These are phyloP conservation scores for Eudorina sp. DNA, from an alignment of 139 green algal genomes.

Conservation along the genomic window DNA sequence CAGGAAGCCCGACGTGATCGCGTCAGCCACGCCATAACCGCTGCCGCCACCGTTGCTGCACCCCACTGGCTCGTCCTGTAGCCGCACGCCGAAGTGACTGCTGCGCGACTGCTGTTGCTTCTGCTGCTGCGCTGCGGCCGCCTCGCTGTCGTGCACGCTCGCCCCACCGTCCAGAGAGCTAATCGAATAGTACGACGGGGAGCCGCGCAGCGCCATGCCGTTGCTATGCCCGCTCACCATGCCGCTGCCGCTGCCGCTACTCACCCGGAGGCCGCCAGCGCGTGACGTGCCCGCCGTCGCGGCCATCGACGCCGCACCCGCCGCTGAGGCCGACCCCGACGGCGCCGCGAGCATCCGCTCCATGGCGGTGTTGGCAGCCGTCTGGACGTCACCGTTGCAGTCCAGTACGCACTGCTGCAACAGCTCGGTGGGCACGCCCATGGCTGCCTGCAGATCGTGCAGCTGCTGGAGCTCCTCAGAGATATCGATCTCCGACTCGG, in stretches of 20 bases:
- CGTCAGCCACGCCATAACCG: not conserved
- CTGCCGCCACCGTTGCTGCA: not conserved
- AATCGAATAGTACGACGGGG: slow-evolving; percentile 26
- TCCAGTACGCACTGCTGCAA: slow-evolving; percentile 57
- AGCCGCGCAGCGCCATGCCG: not conserved
- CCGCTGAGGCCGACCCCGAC: not conserved
- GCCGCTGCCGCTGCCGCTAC: not conserved
- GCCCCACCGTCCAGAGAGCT: slow-evolving; percentile 5
- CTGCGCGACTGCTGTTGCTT: slow-evolving; percentile 1
- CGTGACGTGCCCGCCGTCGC: not conserved
- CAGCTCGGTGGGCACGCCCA: slow-evolving; percentile 10
- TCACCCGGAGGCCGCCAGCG: not conserved
- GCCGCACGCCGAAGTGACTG: slow-evolving; percentile 33
- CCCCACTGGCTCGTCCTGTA: slow-evolving; percentile 1
- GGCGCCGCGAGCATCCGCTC: slow-evolving; percentile 26
- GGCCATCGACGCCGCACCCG: not conserved
- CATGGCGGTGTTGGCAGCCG: slow-evolving; percentile 33
- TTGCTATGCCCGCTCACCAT: not conserved
- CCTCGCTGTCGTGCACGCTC: not conserved
- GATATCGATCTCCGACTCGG: slow-evolving; percentile 65
- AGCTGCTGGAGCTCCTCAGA: slow-evolving; percentile 53
- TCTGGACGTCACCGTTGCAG: slow-evolving; percentile 53
- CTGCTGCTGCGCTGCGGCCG: not conserved
- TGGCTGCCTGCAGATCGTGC: slow-evolving; percentile 23
- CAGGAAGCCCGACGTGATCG: not conserved